Base-by-base conservation (phyloP, 2,329 filamentous ascomycete genomes). In the Alternaria triticimaculans region DNA sequence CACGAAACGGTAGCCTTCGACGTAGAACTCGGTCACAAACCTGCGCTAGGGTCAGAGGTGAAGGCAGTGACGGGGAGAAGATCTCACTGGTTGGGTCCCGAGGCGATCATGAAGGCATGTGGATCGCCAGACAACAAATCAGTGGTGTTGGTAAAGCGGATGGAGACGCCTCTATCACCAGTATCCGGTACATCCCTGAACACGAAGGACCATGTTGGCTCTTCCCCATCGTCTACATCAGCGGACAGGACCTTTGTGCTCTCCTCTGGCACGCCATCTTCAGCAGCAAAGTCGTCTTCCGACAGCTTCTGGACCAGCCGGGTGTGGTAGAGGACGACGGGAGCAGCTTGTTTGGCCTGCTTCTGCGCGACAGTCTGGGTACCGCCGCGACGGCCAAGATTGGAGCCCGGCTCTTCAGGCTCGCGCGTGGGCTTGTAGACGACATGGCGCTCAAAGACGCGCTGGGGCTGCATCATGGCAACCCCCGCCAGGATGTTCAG, bases 401-500 rank as follows among this genome's bases (percentile, higher is more conserved):
- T 75, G 44, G 75, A 77, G 71, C 75, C 79, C 21, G 74, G 77
- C 68, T 78, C 78, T 33, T 80, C 75, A 50, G 80, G 81, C 75
- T 85, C 82, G 71, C 83, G 81, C 69, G 80, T 79, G 61, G 87
- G 86, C 69, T 85, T 86, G 82, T 88, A 90, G 71, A 90, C 76
- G 68, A 89, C 78, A 74, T 85, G 84, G 62, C 87, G 84, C 75
- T 89, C 85, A 54, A 85, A 74, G 55, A 84, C 77, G 61, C 82
- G 80, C 70, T 83, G 82, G 43, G 88, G 88, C 73, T 89, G 88
- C 83, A 88, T 87, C 70, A 85, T 87, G 54, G 87, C 85, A 59
- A 89, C 78, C 56, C 88, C 88, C 43, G 87, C 85, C 50, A 90
- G 82, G 70, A 90, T 87, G 72, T 87, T 86, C 58, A 89, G 80